Conservation (phyloP, 257 asterid species). For the Asclepias syriaca region DNA sequence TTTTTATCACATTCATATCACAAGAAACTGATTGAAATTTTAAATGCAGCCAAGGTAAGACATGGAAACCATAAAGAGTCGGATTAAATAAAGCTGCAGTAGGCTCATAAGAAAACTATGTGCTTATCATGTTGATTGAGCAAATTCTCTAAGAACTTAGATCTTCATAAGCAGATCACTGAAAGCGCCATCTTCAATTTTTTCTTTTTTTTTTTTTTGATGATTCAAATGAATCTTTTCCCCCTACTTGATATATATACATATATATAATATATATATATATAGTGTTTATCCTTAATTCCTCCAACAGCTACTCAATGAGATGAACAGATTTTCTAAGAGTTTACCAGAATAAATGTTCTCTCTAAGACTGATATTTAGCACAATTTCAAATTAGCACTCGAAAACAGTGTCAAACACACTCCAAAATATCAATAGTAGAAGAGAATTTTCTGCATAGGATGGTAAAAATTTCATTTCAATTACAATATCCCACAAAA, state of each 20-base stretch:
- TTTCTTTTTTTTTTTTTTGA: too few relatives aligned
- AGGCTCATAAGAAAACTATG: not conserved
- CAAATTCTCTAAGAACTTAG: not conserved
- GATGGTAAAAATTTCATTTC: not conserved
- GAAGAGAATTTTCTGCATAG: not conserved
- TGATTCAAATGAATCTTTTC: too few relatives aligned
- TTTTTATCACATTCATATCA: not conserved
- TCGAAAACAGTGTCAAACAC: not conserved
- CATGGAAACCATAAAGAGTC: not conserved
- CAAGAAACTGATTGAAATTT: not conserved
- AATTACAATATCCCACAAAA: not conserved
- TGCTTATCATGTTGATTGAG: not conserved
- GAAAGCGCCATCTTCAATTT: not conserved
- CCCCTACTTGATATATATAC: not conserved
- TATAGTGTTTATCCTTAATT: not conserved
- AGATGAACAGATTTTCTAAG: not conserved
- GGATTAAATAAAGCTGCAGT: not conserved
- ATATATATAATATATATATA: too few relatives aligned
- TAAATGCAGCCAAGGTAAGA: not conserved
- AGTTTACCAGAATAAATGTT: not conserved
- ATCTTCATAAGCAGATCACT: not conserved
- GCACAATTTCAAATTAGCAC: not conserved
- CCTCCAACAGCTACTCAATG: not conserved
- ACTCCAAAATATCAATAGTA: not conserved
- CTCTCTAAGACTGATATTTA: not conserved